Evolutionary conservation across 2,329 filamentous ascomycete genomes (phyloP), one percentile per base, ranked within the genome.

Genomic region (Pseudogymnoascus sp.): DNA sequence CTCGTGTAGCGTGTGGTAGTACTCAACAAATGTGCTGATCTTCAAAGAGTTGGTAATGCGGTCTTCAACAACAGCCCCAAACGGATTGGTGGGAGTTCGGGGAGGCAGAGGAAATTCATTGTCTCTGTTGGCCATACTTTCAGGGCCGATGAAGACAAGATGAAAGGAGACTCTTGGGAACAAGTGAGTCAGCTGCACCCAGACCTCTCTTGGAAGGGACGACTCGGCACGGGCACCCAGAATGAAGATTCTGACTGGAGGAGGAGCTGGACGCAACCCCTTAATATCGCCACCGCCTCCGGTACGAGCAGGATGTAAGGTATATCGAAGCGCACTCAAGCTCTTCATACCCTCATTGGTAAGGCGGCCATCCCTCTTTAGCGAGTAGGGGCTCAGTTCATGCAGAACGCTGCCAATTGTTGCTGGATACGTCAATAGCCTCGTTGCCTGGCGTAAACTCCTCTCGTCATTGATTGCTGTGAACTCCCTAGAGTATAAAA

Each of bases 171-270:
- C 85, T 64, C 89, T 85, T n/a, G 93, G 93, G 79, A 99, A 99
- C 67, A 99, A 85, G 76, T 96, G 88, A n/a, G 90, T 86, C 62
- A 99, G 81, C 75, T 99, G 95, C 28, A 93, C 82, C 95, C 96
- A 99, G 61, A 93, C 90, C 71, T 96, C 88, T 66, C 96, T 88
- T 3, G 95, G 95, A 2, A 99, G 84, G 18, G 93, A 97, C 3
- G 95, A 97, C 76, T 99, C 95, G n/a, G 95, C 96, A 60, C 95
- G 90, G 28, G 95, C 95, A 62, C 95, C 95, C 3, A 99, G 84
- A 59, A 97, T 87, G 76, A 99, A 99, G 66, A 99, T 80, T 62
- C 95, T 88, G 59, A 97, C 88, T 0, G 95, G 90, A 1, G 95
- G 95, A 11, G 93, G 89, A 67, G 90, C 89, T 37, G 91, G 86